Evolutionary conservation across 2,329 filamentous ascomycete genomes (phyloP).

Genomic region (Colletotrichum noveboracense): DNA sequence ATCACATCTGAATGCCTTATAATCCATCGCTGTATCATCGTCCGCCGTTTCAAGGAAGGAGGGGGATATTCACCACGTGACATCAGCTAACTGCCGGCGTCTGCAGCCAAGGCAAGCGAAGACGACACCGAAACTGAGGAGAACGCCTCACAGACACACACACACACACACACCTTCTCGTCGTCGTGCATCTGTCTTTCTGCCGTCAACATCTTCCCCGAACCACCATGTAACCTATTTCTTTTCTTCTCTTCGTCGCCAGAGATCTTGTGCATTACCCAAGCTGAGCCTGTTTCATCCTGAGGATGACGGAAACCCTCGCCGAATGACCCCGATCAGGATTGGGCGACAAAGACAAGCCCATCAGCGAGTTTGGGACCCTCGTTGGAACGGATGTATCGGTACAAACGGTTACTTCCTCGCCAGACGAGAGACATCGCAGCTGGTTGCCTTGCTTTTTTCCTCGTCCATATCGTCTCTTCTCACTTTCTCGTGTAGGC

Average conservation of each 20-base stretch:
- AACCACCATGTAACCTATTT: not conserved
- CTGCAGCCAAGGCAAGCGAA: not conserved
- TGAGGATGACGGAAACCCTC: not conserved
- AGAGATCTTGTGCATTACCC: not conserved
- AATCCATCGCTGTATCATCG: not conserved
- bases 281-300: not conserved
- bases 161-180: not conserved
- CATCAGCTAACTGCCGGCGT: not conserved
- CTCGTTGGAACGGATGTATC: not conserved
- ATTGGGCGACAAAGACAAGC: not conserved
- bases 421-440: not conserved
- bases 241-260: constrained; percentile 2
- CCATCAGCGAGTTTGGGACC: not conserved
- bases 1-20: not conserved
- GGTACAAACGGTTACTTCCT: constrained; percentile 3
- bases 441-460: not conserved
- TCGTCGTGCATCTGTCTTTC: not conserved
- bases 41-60: not conserved
- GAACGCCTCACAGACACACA: not conserved
- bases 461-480: not conserved
- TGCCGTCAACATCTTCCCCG: not conserved
- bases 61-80: not conserved
- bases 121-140: not conserved
- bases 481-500: constrained; percentile 7
- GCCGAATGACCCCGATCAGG: constrained; percentile 1